phyloP scores from a whole-genome alignment of 306 rosid species.

The Corylus americana region DNA sequence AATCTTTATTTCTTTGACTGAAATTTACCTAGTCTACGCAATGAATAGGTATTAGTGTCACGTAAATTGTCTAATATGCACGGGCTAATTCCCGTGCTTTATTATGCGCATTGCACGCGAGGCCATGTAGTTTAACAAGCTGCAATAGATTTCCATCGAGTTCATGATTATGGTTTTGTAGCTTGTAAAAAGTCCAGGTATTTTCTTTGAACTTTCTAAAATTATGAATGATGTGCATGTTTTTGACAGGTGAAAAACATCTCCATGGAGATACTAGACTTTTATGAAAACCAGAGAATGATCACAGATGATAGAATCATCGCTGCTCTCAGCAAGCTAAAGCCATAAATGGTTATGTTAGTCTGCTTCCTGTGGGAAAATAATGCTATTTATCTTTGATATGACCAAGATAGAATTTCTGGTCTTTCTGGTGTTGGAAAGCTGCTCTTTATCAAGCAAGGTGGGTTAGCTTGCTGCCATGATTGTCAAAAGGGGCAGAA shows the following conservation, averaged over 20 bases:
- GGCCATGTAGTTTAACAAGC: not conserved
- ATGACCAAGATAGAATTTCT: constrained; percentile 1
- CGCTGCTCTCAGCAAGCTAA: constrained; percentile 71
- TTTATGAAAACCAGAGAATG: constrained; percentile 67
- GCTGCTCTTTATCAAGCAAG: not conserved
- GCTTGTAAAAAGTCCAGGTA: not conserved
- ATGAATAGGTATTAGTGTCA: not conserved
- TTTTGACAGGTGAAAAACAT: constrained; percentile 80
- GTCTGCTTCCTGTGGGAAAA: not conserved
- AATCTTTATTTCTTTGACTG: not conserved
- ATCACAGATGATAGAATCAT: constrained; percentile 55
- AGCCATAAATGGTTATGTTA: constrained; percentile 31
- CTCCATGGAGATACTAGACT: constrained; percentile 89
- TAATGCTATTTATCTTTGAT: constrained; percentile 2
- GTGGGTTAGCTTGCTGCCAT: not conserved
- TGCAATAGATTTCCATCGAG: not conserved
- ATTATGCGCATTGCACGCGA: not conserved
- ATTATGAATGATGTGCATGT: not conserved
- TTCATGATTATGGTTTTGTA: not conserved
- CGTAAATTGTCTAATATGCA: not conserved
- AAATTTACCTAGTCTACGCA: not conserved
- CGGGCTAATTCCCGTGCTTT: not conserved
- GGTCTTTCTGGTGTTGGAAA: not conserved
- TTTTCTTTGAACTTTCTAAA: not conserved
- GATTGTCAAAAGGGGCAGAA: not conserved